Base-by-base conservation (phyloP, 1,284 basidiomycete genomes). In the Lentinus polychrous region DNA sequence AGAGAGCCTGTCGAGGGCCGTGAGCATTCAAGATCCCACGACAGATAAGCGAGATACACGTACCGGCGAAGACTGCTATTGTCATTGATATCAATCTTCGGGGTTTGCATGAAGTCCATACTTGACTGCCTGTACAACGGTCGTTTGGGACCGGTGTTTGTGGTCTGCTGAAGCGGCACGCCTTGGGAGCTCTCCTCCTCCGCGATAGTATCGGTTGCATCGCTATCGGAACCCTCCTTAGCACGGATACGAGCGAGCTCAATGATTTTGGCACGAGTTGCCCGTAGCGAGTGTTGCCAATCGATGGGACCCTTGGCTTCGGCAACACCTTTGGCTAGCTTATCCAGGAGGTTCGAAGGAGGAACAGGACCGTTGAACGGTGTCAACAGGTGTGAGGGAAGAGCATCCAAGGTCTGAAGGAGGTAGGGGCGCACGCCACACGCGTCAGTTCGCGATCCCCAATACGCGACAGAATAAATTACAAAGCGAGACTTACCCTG, bases 331-430 rank as follows among this genome's bases (percentile, higher is more conserved):
- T 82, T 78, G 12, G 87, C 85, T 55, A 91, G 81, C 70, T 86
- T 89, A 65, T 91, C 86, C 54, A 91, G 78, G 15, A 90, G 75
- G 62, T 90, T 90, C 8, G 84, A 79, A 20, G 87, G 88, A 3
- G 87, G 88, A 14, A 89, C 76, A 39, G 80, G 74, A 23, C 88
- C 86, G 54, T 83, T 81, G 72, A 86, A 90, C 46, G 87, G 88
- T 12, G 86, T 91, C 61, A 87, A 71, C 20, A 90, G 74, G 59
- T 90, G 85, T 11, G 81, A 70, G n/a, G 87, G 87, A 52, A 90
- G 77, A 38, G 83, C 83, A 60, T 91, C 87, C 17, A 91, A 73
- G 17, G 88, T 87, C 87, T 87, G 52, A 17, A 46, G 49, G 48
- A 46, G 49, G 35, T 50, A 53, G n/a, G 38, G 15, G 27, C 40